Percentiles rank a stretch among this genome's conserved stretches.
Conservation (phyloP, 108 stramenopile genomes). For the Thalassiosira profunda region DNA sequence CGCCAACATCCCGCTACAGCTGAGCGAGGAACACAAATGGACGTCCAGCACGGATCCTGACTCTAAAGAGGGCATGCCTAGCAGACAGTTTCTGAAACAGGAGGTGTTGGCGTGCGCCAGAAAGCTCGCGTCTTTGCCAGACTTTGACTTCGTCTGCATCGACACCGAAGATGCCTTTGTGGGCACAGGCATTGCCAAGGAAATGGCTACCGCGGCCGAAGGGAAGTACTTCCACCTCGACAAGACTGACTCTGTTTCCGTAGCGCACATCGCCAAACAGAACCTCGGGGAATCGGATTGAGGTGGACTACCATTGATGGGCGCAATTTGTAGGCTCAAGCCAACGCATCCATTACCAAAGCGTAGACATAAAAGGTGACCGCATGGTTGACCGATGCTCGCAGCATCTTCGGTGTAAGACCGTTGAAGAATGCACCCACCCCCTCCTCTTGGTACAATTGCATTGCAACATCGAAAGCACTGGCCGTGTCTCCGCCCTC, state of each 20-base stretch:
- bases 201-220: constrained; percentile 91
- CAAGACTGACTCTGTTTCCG: constrained; percentile 68
- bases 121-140: constrained; percentile 80
- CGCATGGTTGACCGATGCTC: constrained; percentile 58
- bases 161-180: constrained; percentile 98
- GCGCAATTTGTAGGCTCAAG: no score
- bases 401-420: constrained; percentile 53
- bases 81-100: constrained; percentile 92
- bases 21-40: constrained; percentile 91
- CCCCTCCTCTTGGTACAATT: constrained; percentile 41
- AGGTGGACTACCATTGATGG: no score
- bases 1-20: constrained; percentile 95
- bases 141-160: constrained; percentile 95
- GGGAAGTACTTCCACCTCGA: constrained; percentile 92
- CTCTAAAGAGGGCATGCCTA: constrained; percentile 94
- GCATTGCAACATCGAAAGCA: constrained; percentile 30
- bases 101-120: constrained; percentile 95
- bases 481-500: constrained; percentile 21
- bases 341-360: constrained; percentile 33
- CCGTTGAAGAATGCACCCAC: constrained; percentile 52
- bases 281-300: constrained; percentile 11
- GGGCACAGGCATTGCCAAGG: constrained; percentile 96
- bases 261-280: constrained; percentile 17
- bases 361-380: constrained; percentile 57
- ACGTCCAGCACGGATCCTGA: constrained; percentile 83